These are phyloP conservation scores for Syzygium oleosum DNA, from an alignment of 345 rosid genomes.

Conservation along the genomic window DNA sequence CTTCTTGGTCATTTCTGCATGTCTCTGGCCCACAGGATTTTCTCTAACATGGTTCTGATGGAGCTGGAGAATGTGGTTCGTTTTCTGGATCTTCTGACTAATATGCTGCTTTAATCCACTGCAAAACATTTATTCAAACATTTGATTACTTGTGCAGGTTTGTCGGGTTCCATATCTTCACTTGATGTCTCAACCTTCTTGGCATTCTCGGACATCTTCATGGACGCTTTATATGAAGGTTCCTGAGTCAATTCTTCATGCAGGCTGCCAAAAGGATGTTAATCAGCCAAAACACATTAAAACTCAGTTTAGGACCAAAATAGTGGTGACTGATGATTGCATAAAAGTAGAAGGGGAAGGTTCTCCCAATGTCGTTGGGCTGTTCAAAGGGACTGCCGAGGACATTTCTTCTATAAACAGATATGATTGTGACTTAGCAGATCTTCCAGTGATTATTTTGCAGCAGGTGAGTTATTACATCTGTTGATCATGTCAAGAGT, in stretches of 20 bases:
- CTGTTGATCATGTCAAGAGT: neutral
- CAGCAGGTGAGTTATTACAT: slow-evolving; percentile 59
- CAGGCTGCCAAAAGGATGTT: slow-evolving; percentile 29
- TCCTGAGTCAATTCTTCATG: slow-evolving; percentile 64
- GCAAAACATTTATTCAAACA: neutral
- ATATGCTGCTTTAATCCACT: neutral
- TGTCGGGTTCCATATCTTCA: slow-evolving; percentile 78
- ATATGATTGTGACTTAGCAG: slow-evolving; percentile 68
- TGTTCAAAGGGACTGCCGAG: slow-evolving; percentile 58
- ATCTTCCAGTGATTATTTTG: slow-evolving; percentile 69
- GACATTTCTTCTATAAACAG: slow-evolving; percentile 57
- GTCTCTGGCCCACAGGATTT: slow-evolving; percentile 85
- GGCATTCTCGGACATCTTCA: slow-evolving; percentile 91
- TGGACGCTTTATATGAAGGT: slow-evolving; percentile 81
- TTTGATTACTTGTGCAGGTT: slow-evolving; percentile 32
- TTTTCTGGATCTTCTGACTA: neutral
- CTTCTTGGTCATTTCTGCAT: slow-evolving; percentile 84
- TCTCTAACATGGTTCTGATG: slow-evolving; percentile 59
- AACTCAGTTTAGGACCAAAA: slow-evolving; percentile 77
- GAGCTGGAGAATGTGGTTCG: slow-evolving; percentile 79
- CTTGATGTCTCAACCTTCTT: slow-evolving; percentile 81
- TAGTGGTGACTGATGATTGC: slow-evolving; percentile 64
- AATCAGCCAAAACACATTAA: slow-evolving; percentile 36
- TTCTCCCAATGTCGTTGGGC: slow-evolving; percentile 74
- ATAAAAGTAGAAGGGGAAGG: slow-evolving; percentile 85